phyloP scores from a whole-genome alignment of 176 grass and related monocot species.

The Hordeum marinum region DNA sequence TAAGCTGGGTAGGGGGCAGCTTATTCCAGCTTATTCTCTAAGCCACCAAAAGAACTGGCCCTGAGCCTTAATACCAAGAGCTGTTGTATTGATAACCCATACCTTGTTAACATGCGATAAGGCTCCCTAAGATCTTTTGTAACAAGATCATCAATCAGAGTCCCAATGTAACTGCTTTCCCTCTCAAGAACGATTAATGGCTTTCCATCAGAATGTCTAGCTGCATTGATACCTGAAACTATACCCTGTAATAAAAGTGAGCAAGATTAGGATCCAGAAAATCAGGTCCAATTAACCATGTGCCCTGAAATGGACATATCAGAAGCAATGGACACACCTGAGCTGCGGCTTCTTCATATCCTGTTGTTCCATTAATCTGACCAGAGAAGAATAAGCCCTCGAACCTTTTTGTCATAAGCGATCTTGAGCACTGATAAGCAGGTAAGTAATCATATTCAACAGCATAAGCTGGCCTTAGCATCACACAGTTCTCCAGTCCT shows the following conservation, averaged over 20 bases:
- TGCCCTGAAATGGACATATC: constrained; percentile 5
- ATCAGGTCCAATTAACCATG: constrained; percentile 2
- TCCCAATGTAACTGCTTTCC: constrained; percentile 94
- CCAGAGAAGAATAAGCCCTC: constrained; percentile 97
- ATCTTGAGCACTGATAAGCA: constrained; percentile 93
- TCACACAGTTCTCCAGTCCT: constrained; percentile 90
- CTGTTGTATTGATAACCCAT: neutral
- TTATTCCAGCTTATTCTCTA: no score
- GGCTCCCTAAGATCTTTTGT: constrained; percentile 99
- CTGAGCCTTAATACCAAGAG: neutral
- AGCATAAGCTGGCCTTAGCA: constrained; percentile 93
- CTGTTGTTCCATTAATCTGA: constrained; percentile 98
- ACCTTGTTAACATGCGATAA: constrained; percentile 97
- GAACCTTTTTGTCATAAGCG: constrained; percentile 97
- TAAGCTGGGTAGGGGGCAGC: no score
- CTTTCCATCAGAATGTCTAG: constrained; percentile 90
- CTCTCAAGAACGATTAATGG: constrained; percentile 91
- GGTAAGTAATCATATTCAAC: constrained; percentile 97
- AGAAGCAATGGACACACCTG: constrained; percentile 53
- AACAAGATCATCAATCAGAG: constrained; percentile 97
- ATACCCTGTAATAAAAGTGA: constrained; percentile 57
- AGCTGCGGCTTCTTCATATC: constrained; percentile 97
- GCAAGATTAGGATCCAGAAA: constrained; percentile 19
- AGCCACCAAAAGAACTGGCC: no score
- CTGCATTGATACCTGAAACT: constrained; percentile 91